Base-by-base conservation (phyloP, 2,329 filamentous ascomycete species). In the Cadophora sp. region DNA sequence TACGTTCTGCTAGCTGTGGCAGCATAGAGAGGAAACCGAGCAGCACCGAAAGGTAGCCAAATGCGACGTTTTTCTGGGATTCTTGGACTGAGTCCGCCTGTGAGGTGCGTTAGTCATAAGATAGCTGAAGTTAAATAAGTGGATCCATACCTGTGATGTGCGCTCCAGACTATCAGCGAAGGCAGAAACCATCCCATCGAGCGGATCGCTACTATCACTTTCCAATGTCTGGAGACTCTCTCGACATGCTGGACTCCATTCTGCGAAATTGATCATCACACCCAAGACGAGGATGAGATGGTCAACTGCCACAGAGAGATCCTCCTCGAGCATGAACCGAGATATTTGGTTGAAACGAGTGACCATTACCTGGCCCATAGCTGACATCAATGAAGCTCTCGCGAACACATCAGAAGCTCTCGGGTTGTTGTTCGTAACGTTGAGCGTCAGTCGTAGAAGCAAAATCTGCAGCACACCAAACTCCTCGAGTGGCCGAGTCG, bases 11-110 rank as follows among this genome's bases (percentile, higher is more conserved):
- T 5, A 85, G 81, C 2, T 77, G 76, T 9, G 76, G 69, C 64
- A 86, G 82, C 31, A 96, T 83, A 73, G 89, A 94, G 27, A 97
- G 81, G 72, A 94, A 96, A 22, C 93, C 93, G 2, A 98, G 84
- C 6, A 97, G 83, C 16, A 97, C 90, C 0, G 93, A 90, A 27
- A 97, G 84, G 77, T 97, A 97, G 19, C 93, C 94, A 77, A 95
- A 89, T 1, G 92, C 90, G 31, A 98, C 93, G 73, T 94, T 93
- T 62, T 91, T 85, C 68, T 92, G 89, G 29, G 90, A 90, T 76
- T 94, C 92, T 75, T 93, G 87, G 66, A 90, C 85, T 1, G 90
- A 91, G 74, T 91, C 88, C 67, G 89, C 89, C 86, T 92, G 71
- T 51, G 66, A 63, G 65, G 66, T 24, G 1, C 61, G 68, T 66